Conservation (phyloP, 1,284 basidiomycete genomes). For the Cryptococcus jaspeensis region DNA sequence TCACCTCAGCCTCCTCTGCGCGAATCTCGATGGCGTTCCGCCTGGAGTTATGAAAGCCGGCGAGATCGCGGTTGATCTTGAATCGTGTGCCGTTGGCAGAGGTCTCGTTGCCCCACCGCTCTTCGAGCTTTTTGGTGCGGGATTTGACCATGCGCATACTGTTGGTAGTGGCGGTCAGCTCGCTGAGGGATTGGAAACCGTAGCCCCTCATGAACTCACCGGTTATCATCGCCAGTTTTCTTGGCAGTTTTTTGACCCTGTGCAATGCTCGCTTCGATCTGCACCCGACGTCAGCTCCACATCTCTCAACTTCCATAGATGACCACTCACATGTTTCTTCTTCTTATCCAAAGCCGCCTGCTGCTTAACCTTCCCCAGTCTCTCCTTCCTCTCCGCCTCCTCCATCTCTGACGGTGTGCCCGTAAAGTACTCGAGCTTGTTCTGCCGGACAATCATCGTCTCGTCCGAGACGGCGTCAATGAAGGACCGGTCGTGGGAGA, state of each 20-base stretch:
- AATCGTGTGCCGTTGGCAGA: conserved; percentile 58
- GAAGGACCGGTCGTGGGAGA: conserved; percentile 72
- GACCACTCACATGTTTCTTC: conserved; percentile 51
- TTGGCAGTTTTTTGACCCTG: conserved; percentile 59
- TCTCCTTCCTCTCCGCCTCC: conserved; percentile 57
- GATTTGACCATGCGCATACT: conserved; percentile 58
- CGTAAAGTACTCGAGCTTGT: conserved; percentile 61
- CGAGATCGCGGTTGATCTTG: conserved; percentile 64
- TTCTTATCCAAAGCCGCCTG: conserved; percentile 62
- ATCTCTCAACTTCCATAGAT: background rate
- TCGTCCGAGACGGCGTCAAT: conserved; percentile 66
- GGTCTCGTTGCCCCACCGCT: conserved; percentile 60
- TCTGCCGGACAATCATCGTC: conserved; percentile 63
- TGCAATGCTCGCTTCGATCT: conserved; percentile 53
- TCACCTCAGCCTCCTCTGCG: conserved; percentile 55
- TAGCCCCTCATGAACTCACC: conserved; percentile 19
- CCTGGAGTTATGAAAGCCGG: conserved; percentile 55
- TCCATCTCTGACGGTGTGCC: conserved; percentile 59
- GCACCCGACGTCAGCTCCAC: background rate
- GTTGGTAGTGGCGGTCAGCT: no score
- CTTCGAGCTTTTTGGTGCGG: conserved; percentile 63
- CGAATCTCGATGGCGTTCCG: conserved; percentile 59
- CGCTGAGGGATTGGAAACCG: background rate
- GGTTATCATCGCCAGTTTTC: conserved; percentile 66
- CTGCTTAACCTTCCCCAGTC: conserved; percentile 56